phyloP scores from a whole-genome alignment of 306 rosid genomes.

The Gleditsia sinensis region DNA sequence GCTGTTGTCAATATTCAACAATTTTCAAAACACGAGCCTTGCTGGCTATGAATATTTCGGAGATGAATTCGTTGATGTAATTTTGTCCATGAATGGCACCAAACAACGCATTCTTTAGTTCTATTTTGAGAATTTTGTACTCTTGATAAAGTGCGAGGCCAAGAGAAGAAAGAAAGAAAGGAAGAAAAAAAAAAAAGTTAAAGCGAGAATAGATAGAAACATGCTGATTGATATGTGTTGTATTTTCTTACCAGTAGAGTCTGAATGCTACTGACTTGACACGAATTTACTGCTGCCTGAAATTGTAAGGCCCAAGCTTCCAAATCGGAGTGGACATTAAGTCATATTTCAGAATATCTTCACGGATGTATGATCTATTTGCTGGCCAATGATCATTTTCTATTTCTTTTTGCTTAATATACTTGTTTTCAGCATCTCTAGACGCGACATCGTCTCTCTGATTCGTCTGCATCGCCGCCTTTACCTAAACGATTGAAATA shows the following conservation, averaged over 20 bases:
- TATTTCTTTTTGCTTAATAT: too few relatives aligned
- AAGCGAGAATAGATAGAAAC: not conserved
- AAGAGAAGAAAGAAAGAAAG: not conserved
- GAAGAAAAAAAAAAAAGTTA: not conserved
- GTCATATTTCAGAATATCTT: too few relatives aligned
- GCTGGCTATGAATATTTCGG: slow-evolving; percentile 23
- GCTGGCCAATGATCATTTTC: too few relatives aligned
- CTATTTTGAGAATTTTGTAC: slow-evolving; percentile 23
- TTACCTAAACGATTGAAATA: too few relatives aligned
- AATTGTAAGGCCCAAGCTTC: slow-evolving; percentile 16
- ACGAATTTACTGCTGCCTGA: not conserved
- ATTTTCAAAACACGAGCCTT: slow-evolving; percentile 24
- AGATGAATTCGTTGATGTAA: slow-evolving; percentile 43
- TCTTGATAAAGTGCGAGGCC: slow-evolving; percentile 7
- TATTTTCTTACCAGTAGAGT: slow-evolving; percentile 27
- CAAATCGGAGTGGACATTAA: too few relatives aligned
- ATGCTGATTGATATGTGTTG: slow-evolving; percentile 24
- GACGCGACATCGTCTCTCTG: too few relatives aligned
- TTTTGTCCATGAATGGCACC: slow-evolving; percentile 39
- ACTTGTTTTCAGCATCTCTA: too few relatives aligned
- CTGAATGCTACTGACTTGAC: slow-evolving; percentile 8
- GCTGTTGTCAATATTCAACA: slow-evolving; percentile 36
- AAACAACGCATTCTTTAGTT: not conserved
- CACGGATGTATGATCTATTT: too few relatives aligned
- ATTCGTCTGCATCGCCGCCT: too few relatives aligned